These are phyloP conservation scores for Westerdykella sp. DNA, from an alignment of 2,329 filamentous ascomycete species.

Conservation along the genomic window DNA sequence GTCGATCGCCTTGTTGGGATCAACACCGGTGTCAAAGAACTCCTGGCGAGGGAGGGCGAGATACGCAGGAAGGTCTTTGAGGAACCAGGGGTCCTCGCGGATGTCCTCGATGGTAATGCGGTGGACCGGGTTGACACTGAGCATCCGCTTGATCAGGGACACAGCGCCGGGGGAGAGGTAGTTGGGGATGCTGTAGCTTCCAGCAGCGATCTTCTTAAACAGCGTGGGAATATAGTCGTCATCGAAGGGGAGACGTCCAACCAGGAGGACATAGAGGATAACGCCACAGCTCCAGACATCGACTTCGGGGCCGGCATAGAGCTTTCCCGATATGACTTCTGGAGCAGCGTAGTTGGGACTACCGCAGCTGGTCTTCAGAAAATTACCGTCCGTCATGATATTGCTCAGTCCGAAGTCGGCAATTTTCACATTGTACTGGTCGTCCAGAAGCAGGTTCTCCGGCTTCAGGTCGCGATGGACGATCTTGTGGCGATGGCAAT, in stretches of 20 bases:
- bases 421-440: conserved; percentile 97
- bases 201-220: conserved; percentile 95
- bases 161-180: conserved; percentile 85
- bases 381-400: conserved; percentile 99
- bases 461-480: conserved; percentile 97
- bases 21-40: conserved; percentile 87
- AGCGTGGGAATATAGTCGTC: conserved; percentile 97
- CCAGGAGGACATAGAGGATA: conserved; percentile 64
- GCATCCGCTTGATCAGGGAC: conserved; percentile 81
- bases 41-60: conserved; percentile 83
- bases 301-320: conserved; percentile 77
- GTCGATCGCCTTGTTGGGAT: conserved; percentile 85
- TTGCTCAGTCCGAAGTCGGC: conserved; percentile 98
- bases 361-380: conserved; percentile 95
- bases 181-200: conserved; percentile 83
- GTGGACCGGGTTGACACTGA: conserved; percentile 91
- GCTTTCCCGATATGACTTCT: conserved; percentile 71
- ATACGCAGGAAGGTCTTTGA: conserved; percentile 77
- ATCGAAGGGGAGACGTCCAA: conserved; percentile 77
- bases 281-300: conserved; percentile 91
- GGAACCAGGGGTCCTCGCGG: conserved; percentile 88
- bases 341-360: conserved; percentile 95
- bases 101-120: conserved; percentile 93
- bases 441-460: conserved; percentile 91
- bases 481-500: conserved; percentile 98